Percentiles rank a stretch among this genome's conserved stretches.
Conservation (phyloP, 1,284 basidiomycete species). For the Fomitopsis palustris region DNA sequence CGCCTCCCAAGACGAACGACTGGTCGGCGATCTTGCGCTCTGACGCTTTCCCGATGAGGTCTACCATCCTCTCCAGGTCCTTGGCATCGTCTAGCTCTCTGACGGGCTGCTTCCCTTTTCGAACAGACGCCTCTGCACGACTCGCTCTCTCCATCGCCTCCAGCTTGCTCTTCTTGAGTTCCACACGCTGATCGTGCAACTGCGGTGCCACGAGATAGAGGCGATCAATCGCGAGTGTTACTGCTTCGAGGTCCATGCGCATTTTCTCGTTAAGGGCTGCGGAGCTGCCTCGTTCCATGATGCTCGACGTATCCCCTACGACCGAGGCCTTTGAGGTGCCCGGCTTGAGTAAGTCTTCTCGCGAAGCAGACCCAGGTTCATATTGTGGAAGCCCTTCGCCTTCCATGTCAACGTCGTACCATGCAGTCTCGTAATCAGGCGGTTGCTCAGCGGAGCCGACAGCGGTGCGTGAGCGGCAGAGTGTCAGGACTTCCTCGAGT, state of each 20-base stretch:
- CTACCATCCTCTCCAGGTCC: slow-evolving; percentile 71
- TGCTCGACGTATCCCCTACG: neutral
- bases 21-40: slow-evolving; percentile 65
- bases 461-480: slow-evolving; percentile 42
- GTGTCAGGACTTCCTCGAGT: slow-evolving; percentile 60
- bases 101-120: slow-evolving; percentile 44
- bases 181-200: slow-evolving; percentile 82
- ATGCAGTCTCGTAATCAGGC: slow-evolving; percentile 62
- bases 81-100: slow-evolving; percentile 32
- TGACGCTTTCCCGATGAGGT: slow-evolving; percentile 69
- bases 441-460: slow-evolving; percentile 42
- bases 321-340: neutral
- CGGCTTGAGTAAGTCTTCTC: slow-evolving; percentile 19
- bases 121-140: slow-evolving; percentile 23
- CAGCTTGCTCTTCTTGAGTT: slow-evolving; percentile 66
- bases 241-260: slow-evolving; percentile 76
- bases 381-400: slow-evolving; percentile 56
- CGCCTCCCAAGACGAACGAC: slow-evolving; percentile 59
- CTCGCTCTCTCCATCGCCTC: slow-evolving; percentile 64
- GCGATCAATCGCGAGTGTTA: slow-evolving; percentile 83
- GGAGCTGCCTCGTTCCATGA: slow-evolving; percentile 3
- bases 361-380: slow-evolving; percentile 35
- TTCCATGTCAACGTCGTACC: slow-evolving; percentile 31
- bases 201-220: slow-evolving; percentile 82
- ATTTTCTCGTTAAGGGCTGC: slow-evolving; percentile 58